Percentiles rank a stretch among this genome's conserved stretches.
phyloP scores from a whole-genome alignment of 768 basidiomycete genomes.

The Clitopilus passeckerianus region DNA sequence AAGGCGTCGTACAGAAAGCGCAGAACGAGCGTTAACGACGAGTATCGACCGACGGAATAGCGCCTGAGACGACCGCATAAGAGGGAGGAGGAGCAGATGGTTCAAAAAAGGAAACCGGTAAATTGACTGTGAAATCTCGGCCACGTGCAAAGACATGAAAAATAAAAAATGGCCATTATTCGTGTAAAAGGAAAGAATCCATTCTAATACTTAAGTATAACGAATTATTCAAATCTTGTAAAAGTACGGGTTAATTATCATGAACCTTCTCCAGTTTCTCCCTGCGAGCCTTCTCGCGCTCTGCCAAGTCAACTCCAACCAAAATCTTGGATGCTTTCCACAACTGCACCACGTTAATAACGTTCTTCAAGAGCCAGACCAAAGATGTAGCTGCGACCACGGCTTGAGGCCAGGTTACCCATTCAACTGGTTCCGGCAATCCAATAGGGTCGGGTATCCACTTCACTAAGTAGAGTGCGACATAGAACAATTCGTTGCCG shows the following conservation, averaged over 20 bases:
- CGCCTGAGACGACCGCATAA: conserved; percentile 18
- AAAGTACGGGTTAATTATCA: conserved; percentile 3
- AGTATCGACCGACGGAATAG: conserved; percentile 31
- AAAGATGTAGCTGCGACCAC: conserved; percentile 60
- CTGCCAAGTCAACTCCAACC: conserved; percentile 89
- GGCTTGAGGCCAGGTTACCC: conserved; percentile 72
- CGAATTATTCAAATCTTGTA: not conserved
- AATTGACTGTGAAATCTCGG: not conserved
- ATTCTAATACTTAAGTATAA: not conserved
- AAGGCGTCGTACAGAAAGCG: conserved; percentile 9
- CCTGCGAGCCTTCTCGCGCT: conserved; percentile 63
- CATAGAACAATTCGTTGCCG: conserved; percentile 94
- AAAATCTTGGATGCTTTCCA: conserved; percentile 98
- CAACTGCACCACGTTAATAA: conserved; percentile 93
- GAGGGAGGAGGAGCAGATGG: not conserved
- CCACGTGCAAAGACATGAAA: not conserved
- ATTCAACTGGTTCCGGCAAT: conserved; percentile 23
- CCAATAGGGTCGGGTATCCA: conserved; percentile 74
- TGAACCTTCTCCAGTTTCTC: conserved; percentile 19
- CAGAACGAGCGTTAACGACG: conserved; percentile 25
- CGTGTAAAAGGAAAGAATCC: not conserved
- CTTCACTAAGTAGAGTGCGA: conserved; percentile 90
- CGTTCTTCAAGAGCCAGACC: conserved; percentile 77
- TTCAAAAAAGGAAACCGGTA: not conserved
- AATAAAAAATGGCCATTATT: not conserved